These are phyloP conservation scores for Leucosporidium yakuticum DNA, from an alignment of 768 basidiomycete genomes.

Conservation along the genomic window DNA sequence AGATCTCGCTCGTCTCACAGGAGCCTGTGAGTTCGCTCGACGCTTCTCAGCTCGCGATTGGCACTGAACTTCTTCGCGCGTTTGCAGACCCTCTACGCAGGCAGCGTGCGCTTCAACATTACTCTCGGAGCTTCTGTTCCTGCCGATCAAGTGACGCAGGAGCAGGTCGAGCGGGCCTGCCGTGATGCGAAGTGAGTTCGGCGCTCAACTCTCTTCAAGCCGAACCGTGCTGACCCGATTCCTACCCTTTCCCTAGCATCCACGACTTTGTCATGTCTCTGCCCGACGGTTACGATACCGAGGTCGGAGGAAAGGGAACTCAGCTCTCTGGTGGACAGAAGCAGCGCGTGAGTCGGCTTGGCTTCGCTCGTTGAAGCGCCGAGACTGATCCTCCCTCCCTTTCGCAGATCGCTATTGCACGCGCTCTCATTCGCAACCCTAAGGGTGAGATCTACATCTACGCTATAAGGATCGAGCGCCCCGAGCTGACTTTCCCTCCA, in stretches of 20 bases:
- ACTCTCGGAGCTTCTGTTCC: conserved; percentile 47
- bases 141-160: conserved; percentile 47
- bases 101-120: conserved; percentile 48
- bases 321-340: conserved; percentile 39
- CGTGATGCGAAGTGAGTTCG: conserved; percentile 41
- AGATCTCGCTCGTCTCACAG: conserved; percentile 48
- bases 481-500: too few species aligned
- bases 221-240: background rate
- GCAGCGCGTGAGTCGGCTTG: conserved; percentile 10
- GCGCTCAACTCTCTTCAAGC: background rate
- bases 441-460: conserved; percentile 10
- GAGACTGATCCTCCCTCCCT: too few species aligned
- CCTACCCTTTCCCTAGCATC: conserved; percentile 2
- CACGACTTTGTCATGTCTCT: conserved; percentile 36
- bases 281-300: conserved; percentile 40
- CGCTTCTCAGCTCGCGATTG: background rate
- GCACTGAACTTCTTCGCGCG: background rate
- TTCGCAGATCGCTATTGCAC: conserved; percentile 46
- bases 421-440: conserved; percentile 47
- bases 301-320: conserved; percentile 39
- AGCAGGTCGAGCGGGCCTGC: conserved; percentile 46
- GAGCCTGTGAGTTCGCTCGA: conserved; percentile 40
- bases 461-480: too few species aligned
- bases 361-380: too few species aligned
- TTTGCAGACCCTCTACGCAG: conserved; percentile 46